Evolutionary conservation across 164 flowering plant genomes (phyloP), one percentile per base, ranked within the genome.

Genomic region (Annona squamosa): DNA sequence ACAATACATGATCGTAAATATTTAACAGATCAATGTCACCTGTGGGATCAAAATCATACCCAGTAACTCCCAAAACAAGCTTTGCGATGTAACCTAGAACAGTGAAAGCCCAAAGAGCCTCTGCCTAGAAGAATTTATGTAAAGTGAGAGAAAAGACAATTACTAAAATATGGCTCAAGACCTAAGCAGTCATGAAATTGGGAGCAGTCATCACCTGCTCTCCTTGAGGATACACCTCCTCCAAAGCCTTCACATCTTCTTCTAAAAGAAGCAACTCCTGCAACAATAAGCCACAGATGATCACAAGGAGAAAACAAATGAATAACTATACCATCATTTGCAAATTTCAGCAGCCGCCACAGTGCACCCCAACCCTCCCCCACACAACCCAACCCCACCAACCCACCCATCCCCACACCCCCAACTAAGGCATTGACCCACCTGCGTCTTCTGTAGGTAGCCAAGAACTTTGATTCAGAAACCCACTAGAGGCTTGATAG

Each of bases 171-270:
- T 62, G 18, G 56, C 4, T 18, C 10, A 64, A 19, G 41, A 42
- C 17, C 16, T 59, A 45, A 59, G 37, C 48, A 48, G 7, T 13
- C 63, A 70, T 69, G 42, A 46, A 13, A 44, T 63, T 62, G 3
- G 37, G 45, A 16, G 47, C n/a, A 62, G 47, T 42, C 10, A 52
- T 72, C 74, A 95, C 99, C 93, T 95, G 83, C 85, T 95, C 99
- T 69, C 98, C 99, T 83, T 93, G 98, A 69, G 99, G 99, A 74
- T 91, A 93, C 97, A 93, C 88, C 84, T 95, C 99, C 82, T 95
- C 98, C 72, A 95, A 83, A 76, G 94, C 97, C 71, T 88, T 89
- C 42, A 93, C 94, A 77, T 95, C 98, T 72, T 95, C 97, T 86
- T 95, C 99, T 80, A 95, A 79, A 63, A 86, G 92, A 77, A 89